A percentile compares a stretch with the other conserved stretches of the same genome.
These are phyloP conservation scores for Colletotrichum spaethianum DNA, from an alignment of 2,329 filamentous ascomycete species.

Conservation along the genomic window DNA sequence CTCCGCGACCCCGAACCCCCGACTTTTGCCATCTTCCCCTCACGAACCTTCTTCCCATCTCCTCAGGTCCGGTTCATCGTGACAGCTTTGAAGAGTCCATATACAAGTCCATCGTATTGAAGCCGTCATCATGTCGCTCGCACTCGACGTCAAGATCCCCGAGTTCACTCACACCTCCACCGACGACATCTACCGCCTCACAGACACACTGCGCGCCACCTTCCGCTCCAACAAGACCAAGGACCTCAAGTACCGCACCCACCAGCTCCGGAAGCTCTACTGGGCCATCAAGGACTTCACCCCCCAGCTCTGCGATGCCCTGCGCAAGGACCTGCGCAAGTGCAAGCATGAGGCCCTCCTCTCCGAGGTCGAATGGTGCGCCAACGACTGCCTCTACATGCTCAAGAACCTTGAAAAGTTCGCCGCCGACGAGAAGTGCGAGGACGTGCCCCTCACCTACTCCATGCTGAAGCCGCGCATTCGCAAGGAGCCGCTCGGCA, in stretches of 20 bases:
- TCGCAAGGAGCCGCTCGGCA: conserved; percentile 89
- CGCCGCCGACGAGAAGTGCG: conserved; percentile 83
- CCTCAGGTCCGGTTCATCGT: conserved; percentile 4
- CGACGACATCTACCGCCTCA: conserved; percentile 74
- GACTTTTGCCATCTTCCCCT: conserved; percentile 33
- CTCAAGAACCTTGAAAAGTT: conserved; percentile 85
- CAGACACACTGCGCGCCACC: conserved; percentile 74
- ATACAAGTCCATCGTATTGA: conserved; percentile 9
- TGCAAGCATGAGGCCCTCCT: conserved; percentile 80
- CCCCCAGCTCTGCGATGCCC: conserved; percentile 79
- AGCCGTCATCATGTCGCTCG: conserved; percentile 54
- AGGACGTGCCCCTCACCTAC: conserved; percentile 78
- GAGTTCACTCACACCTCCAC: conserved; percentile 74
- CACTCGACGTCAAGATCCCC: conserved; percentile 54
- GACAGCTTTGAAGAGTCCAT: conserved; percentile 2
- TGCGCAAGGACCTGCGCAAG: conserved; percentile 85
- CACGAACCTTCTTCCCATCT: conserved; percentile 32
- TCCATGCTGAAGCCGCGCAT: conserved; percentile 80
- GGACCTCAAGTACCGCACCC: conserved; percentile 83
- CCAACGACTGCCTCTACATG: conserved; percentile 85
- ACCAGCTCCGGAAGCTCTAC: conserved; percentile 93
- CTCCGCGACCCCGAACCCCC: conserved; percentile 29
- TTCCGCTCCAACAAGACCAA: conserved; percentile 88
- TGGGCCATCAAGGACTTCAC: conserved; percentile 90
- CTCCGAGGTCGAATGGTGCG: conserved; percentile 82